Conservation (phyloP, 2,329 filamentous ascomycete genomes). For the Exutisphaerella laricina region DNA sequence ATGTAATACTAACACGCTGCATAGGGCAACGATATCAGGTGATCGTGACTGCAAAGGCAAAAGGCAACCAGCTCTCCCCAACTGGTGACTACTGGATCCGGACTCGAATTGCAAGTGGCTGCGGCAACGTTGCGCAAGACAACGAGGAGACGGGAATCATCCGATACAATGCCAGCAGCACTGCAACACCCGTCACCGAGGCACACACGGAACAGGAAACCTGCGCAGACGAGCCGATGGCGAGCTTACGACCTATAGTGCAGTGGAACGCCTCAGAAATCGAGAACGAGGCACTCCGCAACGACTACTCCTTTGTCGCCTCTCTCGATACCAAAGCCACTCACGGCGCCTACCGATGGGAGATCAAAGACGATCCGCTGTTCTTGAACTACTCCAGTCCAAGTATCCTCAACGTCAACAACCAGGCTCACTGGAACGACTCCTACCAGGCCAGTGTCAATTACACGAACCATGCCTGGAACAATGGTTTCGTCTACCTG, state of each 20-base stretch:
- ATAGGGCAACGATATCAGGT: slow-evolving; percentile 33
- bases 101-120: slow-evolving; percentile 21
- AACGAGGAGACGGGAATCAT: slow-evolving; percentile 25
- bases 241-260: slow-evolving; percentile 26
- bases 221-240: slow-evolving; percentile 27
- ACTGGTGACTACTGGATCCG: slow-evolving; percentile 29
- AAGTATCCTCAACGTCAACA: slow-evolving; percentile 25
- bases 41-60: slow-evolving; percentile 28
- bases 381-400: slow-evolving; percentile 27
- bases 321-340: slow-evolving; percentile 11
- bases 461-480: slow-evolving; percentile 17
- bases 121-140: slow-evolving; percentile 28
- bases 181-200: slow-evolving; percentile 15
- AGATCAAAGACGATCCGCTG: slow-evolving; percentile 24
- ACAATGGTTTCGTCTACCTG: slow-evolving; percentile 27
- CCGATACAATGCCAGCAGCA: slow-evolving; percentile 19
- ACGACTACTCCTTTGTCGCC: slow-evolving; percentile 24
- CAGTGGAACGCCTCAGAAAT: slow-evolving; percentile 24
- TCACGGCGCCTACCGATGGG: slow-evolving; percentile 23
- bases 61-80: neutral
- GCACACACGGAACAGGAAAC: slow-evolving; percentile 15
- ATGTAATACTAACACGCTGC: neutral
- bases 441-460: slow-evolving; percentile 9
- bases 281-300: slow-evolving; percentile 9
- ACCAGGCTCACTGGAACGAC: slow-evolving; percentile 15